Evolutionary conservation across 805 yeast genomes (phyloP), one percentile per base, ranked within the genome.

Genomic region (Candida namnaoensis): DNA sequence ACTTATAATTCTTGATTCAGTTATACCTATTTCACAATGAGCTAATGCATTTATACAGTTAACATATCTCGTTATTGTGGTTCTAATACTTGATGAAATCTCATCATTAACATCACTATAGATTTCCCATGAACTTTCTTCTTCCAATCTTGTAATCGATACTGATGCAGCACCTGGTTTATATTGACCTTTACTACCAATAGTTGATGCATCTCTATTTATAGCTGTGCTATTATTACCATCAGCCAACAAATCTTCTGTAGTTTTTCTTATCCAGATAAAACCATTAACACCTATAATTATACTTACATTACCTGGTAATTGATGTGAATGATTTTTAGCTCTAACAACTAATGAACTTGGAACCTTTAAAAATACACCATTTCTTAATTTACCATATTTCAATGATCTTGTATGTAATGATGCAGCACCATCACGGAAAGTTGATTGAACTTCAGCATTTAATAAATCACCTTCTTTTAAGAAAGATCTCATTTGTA

Each of bases 391-490:
- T 60, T 93, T 93, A 13, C 99, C 99, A 58, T 93, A 93, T 57
- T 90, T 87, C 47, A 95, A 69, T 0, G 98, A 91, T 60, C 99
- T 78, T 2, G 99, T 93, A 61, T 93, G 99, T 45, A 93, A 66
- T 1, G 96, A 82, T 0, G 96, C 97, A 47, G 88, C 76, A 19
- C 99, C 99, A 60, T 88, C 96, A 49, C 77, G 79, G 60, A 76
- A 91, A 35, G 90, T 68, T 13, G 86, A 80, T 65, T 95, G 99
- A 14, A 93, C 96, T 62, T 93, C 99, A 36, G 97, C 96, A 58
- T 93, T 93, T 45, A 93, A 69, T 46, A 95, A 69, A 61, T 93
- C 99, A 13, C 99, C 99, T 56, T 95, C 99, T 58, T 93, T 93
- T 51, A 93, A 67, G 54, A 90, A 87, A 51, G 76, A 78, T 54